Evolutionary conservation across 192 early-diverging fungal species (phyloP).

Genomic region (Coemansia furcata): DNA sequence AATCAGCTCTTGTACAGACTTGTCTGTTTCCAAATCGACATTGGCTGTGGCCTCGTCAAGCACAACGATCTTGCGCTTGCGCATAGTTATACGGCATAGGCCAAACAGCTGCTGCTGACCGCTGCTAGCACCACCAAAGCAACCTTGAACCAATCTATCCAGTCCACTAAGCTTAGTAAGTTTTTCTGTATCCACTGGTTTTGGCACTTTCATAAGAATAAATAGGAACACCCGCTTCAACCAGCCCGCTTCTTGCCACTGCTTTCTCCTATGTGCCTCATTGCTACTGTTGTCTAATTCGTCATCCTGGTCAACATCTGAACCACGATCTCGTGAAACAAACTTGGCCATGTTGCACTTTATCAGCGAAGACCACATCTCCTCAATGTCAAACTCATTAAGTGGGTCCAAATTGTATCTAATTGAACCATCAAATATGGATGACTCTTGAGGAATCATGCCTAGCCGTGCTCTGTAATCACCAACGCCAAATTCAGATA

Average conservation of each 20-base stretch:
- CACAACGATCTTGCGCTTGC: conserved; percentile 55
- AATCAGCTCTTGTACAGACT: conserved; percentile 33
- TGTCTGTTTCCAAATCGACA: conserved; percentile 50
- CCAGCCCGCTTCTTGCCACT: conserved; percentile 13
- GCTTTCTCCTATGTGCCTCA: not conserved
- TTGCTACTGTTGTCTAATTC: not conserved
- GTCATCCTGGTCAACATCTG: not conserved
- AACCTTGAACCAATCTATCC: not conserved
- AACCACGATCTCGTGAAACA: not conserved
- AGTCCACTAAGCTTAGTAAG: not conserved
- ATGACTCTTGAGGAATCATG: conserved; percentile 64
- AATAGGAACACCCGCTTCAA: conserved; percentile 4
- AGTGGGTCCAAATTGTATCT: conserved; percentile 70
- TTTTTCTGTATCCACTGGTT: not conserved
- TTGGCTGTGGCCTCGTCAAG: conserved; percentile 71
- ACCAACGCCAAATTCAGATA: conserved; percentile 64
- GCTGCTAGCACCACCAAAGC: not conserved
- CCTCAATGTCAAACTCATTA: conserved; percentile 14
- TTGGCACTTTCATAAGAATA: not conserved
- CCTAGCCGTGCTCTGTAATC: conserved; percentile 54
- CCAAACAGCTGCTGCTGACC: conserved; percentile 65
- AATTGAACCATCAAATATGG: conserved; percentile 61
- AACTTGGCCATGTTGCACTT: conserved; percentile 14
- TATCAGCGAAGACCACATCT: conserved; percentile 18
- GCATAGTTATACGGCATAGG: conserved; percentile 59